Base-by-base conservation (phyloP, 106 monocot genomes). In the Xerophyta viscosa region DNA sequence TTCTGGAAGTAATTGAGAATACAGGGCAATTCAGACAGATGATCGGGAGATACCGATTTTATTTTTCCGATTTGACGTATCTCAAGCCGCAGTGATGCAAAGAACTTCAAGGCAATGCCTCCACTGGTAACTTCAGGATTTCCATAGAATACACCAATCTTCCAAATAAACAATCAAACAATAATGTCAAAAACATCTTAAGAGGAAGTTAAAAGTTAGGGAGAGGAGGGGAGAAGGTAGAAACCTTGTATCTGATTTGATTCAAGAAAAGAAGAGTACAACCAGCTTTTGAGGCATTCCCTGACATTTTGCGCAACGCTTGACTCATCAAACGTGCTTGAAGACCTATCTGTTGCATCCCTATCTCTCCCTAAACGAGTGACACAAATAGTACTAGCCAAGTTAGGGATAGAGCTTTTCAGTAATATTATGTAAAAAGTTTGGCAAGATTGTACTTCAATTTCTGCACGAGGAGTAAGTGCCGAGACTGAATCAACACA, bases 121-220 rank as follows among this genome's bases (percentile, higher is more conserved):
- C 94, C 94, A 78, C 88, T 96, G 21, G 94, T 96, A 24, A 96
- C 94, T 82, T 96, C 94, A 62, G 94, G 94, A 73, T 96, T 96
- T 18, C 94, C 94, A 74, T 96, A 96, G 56, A 84, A 88, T 11
- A 96, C 94, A 41, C 94, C 94, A 70, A 96, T 85, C 94, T 96
- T 61, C 44, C 12, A 48, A 64, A 47, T 6, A 36, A 47, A 46
- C 15, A 24, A 64, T 23, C 3, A 36, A 5, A 67, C 18, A 52
- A 11, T n/a, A 7, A 41, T 3, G 15, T 54, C 24, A 26, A 44
- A 51, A 2, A 26, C 24, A 29, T 29, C 27, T 22, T 46, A 51
- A 42, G 61, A 27, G 39, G 50, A 22, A 63, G 55, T 37, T n/a
- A 24, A 12, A 58, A 67, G 24, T 15, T 25, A 8, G 29, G 27